Evolutionary conservation across 2,329 filamentous ascomycete genomes (phyloP).

Genomic region (Ophiostoma sp.): DNA sequence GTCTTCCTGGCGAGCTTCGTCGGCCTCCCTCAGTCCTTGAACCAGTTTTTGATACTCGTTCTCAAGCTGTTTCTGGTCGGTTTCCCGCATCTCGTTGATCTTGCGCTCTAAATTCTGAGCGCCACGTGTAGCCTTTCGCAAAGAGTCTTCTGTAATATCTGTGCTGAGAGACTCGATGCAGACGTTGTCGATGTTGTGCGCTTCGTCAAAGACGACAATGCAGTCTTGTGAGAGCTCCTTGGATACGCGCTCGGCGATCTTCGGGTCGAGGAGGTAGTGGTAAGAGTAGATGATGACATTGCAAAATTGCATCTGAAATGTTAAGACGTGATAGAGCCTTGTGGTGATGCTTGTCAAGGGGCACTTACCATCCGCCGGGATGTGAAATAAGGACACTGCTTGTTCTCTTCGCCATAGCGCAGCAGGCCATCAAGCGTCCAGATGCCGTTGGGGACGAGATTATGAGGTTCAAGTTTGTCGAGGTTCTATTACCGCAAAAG

Average conservation of each 20-base stretch:
- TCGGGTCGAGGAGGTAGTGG: conserved; percentile 94
- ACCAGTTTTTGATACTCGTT: conserved; percentile 95
- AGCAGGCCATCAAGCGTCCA: conserved; percentile 91
- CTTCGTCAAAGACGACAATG: conserved; percentile 97
- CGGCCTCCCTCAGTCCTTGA: conserved; percentile 79
- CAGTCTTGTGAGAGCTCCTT: conserved; percentile 90
- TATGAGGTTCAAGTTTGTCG: conserved; percentile 89
- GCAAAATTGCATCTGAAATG: conserved; percentile 85
- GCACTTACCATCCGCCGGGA: conserved; percentile 76
- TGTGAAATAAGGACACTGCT: conserved; percentile 97
- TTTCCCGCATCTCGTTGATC: conserved; percentile 92
- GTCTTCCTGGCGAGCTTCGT: conserved; percentile 86
- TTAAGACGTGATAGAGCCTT: not conserved
- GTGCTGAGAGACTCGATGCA: conserved; percentile 97
- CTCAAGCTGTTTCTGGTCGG: conserved; percentile 88
- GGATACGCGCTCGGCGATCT: conserved; percentile 83
- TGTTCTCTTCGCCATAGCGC: conserved; percentile 86
- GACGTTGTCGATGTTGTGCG: conserved; percentile 99
- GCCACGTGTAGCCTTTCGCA: conserved; percentile 83
- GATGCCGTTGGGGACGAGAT: conserved; percentile 87
- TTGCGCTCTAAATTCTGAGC: conserved; percentile 86
- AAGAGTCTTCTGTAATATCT: conserved; percentile 89
- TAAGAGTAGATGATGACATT: conserved; percentile 99
- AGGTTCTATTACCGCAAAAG: conserved; percentile 58
- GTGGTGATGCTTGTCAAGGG: not conserved